Base-by-base conservation (phyloP, 2,329 filamentous ascomycete genomes). In the Lachnellula hyalina region DNA sequence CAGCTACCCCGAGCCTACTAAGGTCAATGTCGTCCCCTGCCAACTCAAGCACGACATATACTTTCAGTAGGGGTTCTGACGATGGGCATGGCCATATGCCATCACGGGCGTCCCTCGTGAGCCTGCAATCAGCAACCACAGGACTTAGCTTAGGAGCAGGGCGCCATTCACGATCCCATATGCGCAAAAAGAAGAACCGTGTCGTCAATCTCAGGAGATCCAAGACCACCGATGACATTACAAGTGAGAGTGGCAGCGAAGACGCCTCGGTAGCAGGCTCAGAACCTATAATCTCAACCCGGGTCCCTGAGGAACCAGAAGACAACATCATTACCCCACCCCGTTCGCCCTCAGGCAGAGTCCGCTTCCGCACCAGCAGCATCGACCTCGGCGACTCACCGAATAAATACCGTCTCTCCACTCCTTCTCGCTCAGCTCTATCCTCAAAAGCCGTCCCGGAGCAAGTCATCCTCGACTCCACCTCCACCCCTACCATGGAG, bases 171-270 rank as follows among this genome's bases (percentile, higher is more conserved):
- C 82, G 87, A 61, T 74, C 84, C 3, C 80, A 83, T 58, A 78
- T 82, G 35, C 82, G 88, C 52, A 93, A 89, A 74, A 89, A 89
- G 77, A 95, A 93, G 80, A 90, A 83, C 55, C 80, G 90, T 19
- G 85, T 95, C 14, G 88, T 95, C 57, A 90, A 95, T 66, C 76
- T 95, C 14, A 81, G 90, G n/a, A 83, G 80, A 58, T 76, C 81
- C 58, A 77, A 79, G 55, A 71, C 68, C 12, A 70, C 69, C 50
- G 74, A 67, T 32, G 77, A 78, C 25, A 75, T 74, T 40, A 70
- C 75, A 28, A 81, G 77, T 38, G 81, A 81, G 12, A 75, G 75
- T 11, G 75, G 76, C 21, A 67, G 63, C 28, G 64, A 66, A 23
- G 73, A 70, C 11, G 85, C 84, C 23, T 75, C 78, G 11, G 76